phyloP scores from a whole-genome alignment of 1,284 basidiomycete species.

The Termitomyces sp. region DNA sequence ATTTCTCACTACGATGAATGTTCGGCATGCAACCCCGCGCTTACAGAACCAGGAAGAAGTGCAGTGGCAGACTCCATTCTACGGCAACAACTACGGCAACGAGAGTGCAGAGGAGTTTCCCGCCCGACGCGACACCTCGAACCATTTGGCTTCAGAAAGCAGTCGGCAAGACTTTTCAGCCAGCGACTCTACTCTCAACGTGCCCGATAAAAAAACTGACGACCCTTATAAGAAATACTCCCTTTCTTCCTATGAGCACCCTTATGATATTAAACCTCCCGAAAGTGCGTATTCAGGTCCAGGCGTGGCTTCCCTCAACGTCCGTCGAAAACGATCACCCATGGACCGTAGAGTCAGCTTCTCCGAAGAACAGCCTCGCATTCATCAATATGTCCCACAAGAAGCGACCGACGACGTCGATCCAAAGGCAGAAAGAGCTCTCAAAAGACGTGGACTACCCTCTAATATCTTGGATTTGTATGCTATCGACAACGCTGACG shows the following conservation, averaged over 20 bases:
- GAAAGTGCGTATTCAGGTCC: slow-evolving; percentile 31
- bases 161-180: slow-evolving; percentile 21
- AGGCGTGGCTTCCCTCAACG: slow-evolving; percentile 10
- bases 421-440: slow-evolving; percentile 25
- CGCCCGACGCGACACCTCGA: slow-evolving; percentile 10
- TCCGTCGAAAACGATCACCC: slow-evolving; percentile 21
- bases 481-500: slow-evolving; percentile 30
- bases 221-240: slow-evolving; percentile 35
- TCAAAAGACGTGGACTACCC: slow-evolving; percentile 36
- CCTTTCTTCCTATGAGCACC: slow-evolving; percentile 52
- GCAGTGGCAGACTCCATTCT: slow-evolving; percentile 18
- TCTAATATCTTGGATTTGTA: slow-evolving; percentile 54
- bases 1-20: slow-evolving; percentile 1
- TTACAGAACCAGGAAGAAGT: slow-evolving; percentile 11
- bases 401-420: slow-evolving; percentile 20
- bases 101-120: slow-evolving; percentile 18
- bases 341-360: slow-evolving; percentile 26
- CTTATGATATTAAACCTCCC: slow-evolving; percentile 54
- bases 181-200: slow-evolving; percentile 29
- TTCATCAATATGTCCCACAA: slow-evolving; percentile 21
- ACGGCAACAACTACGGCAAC: slow-evolving; percentile 12
- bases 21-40: slow-evolving; percentile 10
- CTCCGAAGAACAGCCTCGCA: slow-evolving; percentile 20
- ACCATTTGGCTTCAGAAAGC: slow-evolving; percentile 7
- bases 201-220: slow-evolving; percentile 18